phyloP scores from a whole-genome alignment of 192 early-diverging fungal genomes.

The Geranomyces variabilis region DNA sequence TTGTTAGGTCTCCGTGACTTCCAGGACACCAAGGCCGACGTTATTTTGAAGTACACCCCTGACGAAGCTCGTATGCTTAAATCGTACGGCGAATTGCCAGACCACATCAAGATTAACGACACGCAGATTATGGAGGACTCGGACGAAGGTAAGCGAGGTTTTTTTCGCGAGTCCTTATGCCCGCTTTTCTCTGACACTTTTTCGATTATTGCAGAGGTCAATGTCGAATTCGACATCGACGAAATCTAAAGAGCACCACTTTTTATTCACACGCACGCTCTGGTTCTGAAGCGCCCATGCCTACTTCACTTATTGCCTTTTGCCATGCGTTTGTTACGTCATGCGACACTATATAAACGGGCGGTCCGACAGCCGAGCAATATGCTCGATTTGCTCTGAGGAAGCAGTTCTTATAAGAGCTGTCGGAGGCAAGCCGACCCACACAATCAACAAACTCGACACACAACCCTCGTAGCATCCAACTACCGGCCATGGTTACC shows the following conservation, averaged over 20 bases:
- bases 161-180: neutral
- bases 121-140: constrained; percentile 58
- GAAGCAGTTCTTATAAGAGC: too few species aligned
- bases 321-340: too few species aligned
- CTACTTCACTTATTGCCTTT: too few species aligned
- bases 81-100: constrained; percentile 93
- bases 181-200: constrained; percentile 6
- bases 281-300: too few species aligned
- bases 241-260: constrained; percentile 51
- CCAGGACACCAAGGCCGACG: constrained; percentile 91
- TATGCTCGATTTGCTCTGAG: too few species aligned
- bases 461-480: too few species aligned
- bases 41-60: constrained; percentile 93
- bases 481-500: too few species aligned
- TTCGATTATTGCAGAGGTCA: constrained; percentile 62
- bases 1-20: constrained; percentile 88
- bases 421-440: too few species aligned
- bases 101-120: constrained; percentile 86
- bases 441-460: too few species aligned
- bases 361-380: too few species aligned
- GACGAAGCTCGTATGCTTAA: constrained; percentile 94
- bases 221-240: constrained; percentile 95
- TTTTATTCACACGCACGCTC: too few species aligned
- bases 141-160: constrained; percentile 39
- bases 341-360: too few species aligned